Percentiles rank a stretch among this genome's conserved stretches.
Conservation (phyloP, 176 grass and related monocot species). For the Oryza meridionalis region DNA sequence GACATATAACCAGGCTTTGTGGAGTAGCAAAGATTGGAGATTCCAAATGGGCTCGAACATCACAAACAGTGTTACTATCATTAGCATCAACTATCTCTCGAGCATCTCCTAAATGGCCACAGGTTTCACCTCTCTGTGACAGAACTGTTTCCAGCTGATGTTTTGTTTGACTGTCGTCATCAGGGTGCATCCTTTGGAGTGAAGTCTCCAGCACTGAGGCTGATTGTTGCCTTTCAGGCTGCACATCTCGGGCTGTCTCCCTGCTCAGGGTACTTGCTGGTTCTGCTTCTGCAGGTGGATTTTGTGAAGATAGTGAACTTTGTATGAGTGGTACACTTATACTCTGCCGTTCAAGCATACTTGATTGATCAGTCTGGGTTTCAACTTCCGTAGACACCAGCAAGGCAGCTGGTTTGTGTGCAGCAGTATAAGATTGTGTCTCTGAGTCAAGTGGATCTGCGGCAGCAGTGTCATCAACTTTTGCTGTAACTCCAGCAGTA, state of each 20-base stretch:
- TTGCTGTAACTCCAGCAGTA: not conserved
- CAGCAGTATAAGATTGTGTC: slow-evolving; percentile 8
- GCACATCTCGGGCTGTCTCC: slow-evolving; percentile 11
- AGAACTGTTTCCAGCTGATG: slow-evolving; percentile 13
- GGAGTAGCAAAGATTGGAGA: not conserved
- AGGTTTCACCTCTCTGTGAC: not conserved
- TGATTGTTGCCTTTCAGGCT: slow-evolving; percentile 22
- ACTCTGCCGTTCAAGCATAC: slow-evolving; percentile 18
- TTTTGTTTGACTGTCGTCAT: slow-evolving; percentile 5
- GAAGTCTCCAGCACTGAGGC: not conserved
- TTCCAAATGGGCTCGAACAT: not conserved
- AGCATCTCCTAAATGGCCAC: not conserved
- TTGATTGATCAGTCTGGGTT: slow-evolving; percentile 21
- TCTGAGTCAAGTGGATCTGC: slow-evolving; percentile 15
- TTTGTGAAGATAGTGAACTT: slow-evolving; percentile 3
- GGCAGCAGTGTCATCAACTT: not conserved
- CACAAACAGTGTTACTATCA: not conserved
- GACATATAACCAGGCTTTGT: not conserved
- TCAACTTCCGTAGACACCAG: slow-evolving; percentile 4
- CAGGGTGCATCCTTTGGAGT: slow-evolving; percentile 10
- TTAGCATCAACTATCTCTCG: not conserved
- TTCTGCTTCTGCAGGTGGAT: slow-evolving; percentile 31
- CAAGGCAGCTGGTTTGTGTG: not conserved
- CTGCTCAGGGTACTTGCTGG: slow-evolving; percentile 20
- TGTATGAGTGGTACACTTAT: slow-evolving; percentile 6